Base-by-base conservation (phyloP, 257 asterid genomes). In the Solanum sitiens region DNA sequence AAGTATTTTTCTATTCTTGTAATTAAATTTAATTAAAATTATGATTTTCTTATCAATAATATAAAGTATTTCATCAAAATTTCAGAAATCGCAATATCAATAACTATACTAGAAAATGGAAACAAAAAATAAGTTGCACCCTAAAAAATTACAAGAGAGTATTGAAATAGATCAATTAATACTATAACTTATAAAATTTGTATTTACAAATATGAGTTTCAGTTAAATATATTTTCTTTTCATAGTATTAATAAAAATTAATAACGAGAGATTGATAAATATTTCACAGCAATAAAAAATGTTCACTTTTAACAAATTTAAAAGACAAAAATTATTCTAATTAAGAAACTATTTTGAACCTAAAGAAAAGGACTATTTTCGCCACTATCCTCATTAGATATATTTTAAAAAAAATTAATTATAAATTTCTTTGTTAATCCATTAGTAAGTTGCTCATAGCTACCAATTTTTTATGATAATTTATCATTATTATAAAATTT, bases 11-110 rank as follows among this genome's bases (percentile, higher is more conserved):
- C 4, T n/a, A 5, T 25, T 2, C 32, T 12, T 67, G 6, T 25
- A 12, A 12, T 67, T 25, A 67, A 67, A 67, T 67, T 67, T 67
- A 67, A 67, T 14, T 8, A 7, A 15, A 70, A 14, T 30, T 30
- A 0, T 27, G 0, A 0, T 30, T 30, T 15, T 70, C 3, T 30
- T 70, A 70, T 2, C 2, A 30, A 16, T 0, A 1, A 30, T 7
- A 14, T 14, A 70, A 30, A 70, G 15, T 1, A 70, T 70, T 70
- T 15, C 7, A 70, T 70, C n/a, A 32, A 30, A 70, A 70, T 7
- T 70, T 70, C 3, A 70, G 3, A 70, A 15, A 70, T 14, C 20
- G 8, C 23, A 70, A 30, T 15, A 70, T 70, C 18, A 70, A 30
- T 27, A 32, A 70, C 6, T 30, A 70, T 14, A 30, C 2, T 15